Evolutionary conservation across 2,329 filamentous ascomycete species (phyloP), one percentile per base, ranked within the genome.

Genomic region (Fusarium sp.): DNA sequence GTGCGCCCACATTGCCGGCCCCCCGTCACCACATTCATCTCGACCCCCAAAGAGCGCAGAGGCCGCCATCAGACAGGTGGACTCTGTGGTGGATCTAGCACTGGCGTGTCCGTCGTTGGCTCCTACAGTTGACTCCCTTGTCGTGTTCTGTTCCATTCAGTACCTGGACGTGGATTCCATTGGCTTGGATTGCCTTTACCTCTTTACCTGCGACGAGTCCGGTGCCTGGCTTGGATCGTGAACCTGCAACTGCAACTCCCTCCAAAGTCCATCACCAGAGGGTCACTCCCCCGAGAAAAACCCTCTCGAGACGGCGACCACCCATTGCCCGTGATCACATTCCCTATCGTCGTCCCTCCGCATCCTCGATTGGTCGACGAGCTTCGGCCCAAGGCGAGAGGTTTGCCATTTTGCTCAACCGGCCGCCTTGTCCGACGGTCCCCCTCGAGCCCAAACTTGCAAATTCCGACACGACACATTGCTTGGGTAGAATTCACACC

Each of bases 211-310:
- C 58, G 65, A 73, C 62, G 51, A 74, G 71, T 74, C 45, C 45
- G 63, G 71, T 73, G 65, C 72, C 71, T 75, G 74, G 62, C 66
- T 54, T 72, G 66, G 74, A 78, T 78, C 74, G 75, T 77, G 75
- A 77, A 77, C 75, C 75, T 77, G 65, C 72, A 78, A 78, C 75
- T 75, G 70, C 72, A 78, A 77, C 75, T 77, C 74, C 61, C 55
- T 75, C 66, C 55, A 62, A 70, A 74, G 50, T 72, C 56, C 63
- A 74, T 74, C 75, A 69, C 70, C 62, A 70, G 70, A 72, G 71
- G 75, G 68, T 58, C 66, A 70, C 64, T 24, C 39, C 39, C 35
- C 54, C 35, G 60, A 66, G 66, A 63, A 61, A 69, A 70, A 26
- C n/a, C 39, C 36, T 58, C 56, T 76, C 69, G 56, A 78, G 42